phyloP scores from a whole-genome alignment of 257 asterid species.

The Solanum commersonii region DNA sequence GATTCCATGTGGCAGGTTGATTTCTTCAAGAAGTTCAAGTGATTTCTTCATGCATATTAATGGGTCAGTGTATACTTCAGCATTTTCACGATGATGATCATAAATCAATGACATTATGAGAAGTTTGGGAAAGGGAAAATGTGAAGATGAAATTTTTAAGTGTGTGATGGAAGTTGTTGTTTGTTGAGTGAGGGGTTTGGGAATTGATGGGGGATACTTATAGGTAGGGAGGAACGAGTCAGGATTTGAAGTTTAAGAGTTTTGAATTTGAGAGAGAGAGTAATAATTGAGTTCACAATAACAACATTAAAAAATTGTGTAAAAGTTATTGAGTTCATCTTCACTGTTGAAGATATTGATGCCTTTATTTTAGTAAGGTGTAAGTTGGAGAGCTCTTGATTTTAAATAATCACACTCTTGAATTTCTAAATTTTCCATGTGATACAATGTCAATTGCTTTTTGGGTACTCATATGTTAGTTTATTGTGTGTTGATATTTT shows the following conservation, averaged over 20 bases:
- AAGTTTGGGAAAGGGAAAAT: not conserved
- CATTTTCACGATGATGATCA: constrained; percentile 34
- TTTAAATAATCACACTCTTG: not conserved
- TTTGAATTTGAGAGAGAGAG: not conserved
- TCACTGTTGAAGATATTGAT: not conserved
- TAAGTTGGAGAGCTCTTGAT: not conserved
- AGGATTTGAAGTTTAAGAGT: too few relatives aligned
- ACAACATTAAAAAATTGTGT: too few relatives aligned
- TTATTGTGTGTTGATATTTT: not conserved
- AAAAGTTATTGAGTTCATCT: too few relatives aligned
- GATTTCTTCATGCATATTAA: constrained; percentile 51
- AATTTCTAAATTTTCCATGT: not conserved
- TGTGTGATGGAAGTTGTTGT: not conserved
- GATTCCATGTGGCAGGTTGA: constrained; percentile 50
- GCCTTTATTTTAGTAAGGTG: not conserved
- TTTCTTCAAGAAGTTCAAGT: constrained; percentile 39
- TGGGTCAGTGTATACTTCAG: constrained; percentile 44
- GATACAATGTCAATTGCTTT: not conserved
- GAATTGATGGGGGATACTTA: not conserved
- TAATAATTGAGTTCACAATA: not conserved
- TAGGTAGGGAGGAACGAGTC: not conserved
- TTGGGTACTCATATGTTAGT: not conserved
- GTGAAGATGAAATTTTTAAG: not conserved
- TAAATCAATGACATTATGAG: constrained; percentile 25
- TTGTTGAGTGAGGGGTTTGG: not conserved